Conservation (phyloP, 352 stramenopile genomes). For the Phytophthora multivora region DNA sequence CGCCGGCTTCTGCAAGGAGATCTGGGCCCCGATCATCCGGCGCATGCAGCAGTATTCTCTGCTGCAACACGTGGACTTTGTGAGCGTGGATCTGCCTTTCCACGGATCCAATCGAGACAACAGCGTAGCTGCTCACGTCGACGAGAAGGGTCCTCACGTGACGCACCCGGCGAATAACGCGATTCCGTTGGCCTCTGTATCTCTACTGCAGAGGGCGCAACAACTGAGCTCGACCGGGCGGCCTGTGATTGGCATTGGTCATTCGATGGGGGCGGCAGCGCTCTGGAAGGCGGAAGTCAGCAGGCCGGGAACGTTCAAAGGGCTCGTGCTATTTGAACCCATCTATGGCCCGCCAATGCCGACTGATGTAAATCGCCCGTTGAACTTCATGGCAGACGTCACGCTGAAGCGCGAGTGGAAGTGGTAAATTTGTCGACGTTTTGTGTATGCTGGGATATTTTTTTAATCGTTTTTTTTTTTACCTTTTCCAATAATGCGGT, state of each 20-base stretch:
- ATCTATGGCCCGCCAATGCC: constrained; percentile 31
- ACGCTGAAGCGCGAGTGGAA: constrained; percentile 33
- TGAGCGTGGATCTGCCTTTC: constrained; percentile 39
- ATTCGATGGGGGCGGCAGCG: constrained; percentile 47
- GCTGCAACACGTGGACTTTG: constrained; percentile 22
- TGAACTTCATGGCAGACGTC: constrained; percentile 35
- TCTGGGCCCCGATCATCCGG: constrained; percentile 46
- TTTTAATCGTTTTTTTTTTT: too few species aligned
- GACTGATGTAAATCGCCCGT: background rate
- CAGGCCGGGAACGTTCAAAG: constrained; percentile 48
- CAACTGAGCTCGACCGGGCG: background rate
- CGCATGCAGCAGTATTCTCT: constrained; percentile 32
- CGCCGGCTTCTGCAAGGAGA: constrained; percentile 54
- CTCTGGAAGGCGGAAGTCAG: constrained; percentile 38
- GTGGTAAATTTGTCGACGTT: constrained; percentile 18
- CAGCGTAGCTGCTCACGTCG: constrained; percentile 30
- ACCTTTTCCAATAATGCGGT: background rate
- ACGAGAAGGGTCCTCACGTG: constrained; percentile 36
- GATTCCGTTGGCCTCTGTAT: constrained; percentile 19
- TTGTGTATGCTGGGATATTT: too few species aligned
- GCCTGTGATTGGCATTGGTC: constrained; percentile 57
- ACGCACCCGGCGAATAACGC: constrained; percentile 46
- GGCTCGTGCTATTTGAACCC: constrained; percentile 54
- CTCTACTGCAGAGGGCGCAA: constrained; percentile 16
- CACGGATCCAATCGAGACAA: constrained; percentile 47